Evolutionary conservation across 2,329 filamentous ascomycete genomes (phyloP).

Genomic region (Anthostomella pinea): DNA sequence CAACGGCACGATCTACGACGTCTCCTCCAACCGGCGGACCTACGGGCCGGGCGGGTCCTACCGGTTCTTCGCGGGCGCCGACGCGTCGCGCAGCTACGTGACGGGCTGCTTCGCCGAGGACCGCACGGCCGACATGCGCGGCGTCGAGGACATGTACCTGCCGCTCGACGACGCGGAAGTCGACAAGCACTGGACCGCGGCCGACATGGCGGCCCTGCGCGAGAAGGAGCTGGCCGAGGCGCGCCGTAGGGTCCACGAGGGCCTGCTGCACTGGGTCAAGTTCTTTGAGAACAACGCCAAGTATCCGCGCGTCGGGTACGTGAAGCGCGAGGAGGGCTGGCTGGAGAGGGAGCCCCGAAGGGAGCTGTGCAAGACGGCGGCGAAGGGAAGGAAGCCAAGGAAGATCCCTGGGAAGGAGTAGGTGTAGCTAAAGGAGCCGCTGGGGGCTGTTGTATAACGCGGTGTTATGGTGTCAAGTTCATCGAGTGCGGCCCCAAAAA

Average conservation of each 20-base stretch:
- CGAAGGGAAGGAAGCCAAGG: constrained; percentile 53
- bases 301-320: constrained; percentile 76
- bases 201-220: constrained; percentile 51
- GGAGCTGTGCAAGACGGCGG: constrained; percentile 68
- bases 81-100: constrained; percentile 85
- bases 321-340: constrained; percentile 61
- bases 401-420: constrained; percentile 52
- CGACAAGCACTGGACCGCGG: constrained; percentile 55
- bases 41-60: constrained; percentile 88
- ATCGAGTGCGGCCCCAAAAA: too few relatives aligned
- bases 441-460: neutral
- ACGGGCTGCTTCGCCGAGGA: constrained; percentile 92
- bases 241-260: constrained; percentile 59
- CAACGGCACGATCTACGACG: constrained; percentile 84
- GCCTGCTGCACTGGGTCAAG: constrained; percentile 75
- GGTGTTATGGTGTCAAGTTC: neutral
- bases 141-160: constrained; percentile 82
- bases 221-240: constrained; percentile 66
- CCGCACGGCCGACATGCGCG: constrained; percentile 77
- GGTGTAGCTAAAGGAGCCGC: constrained; percentile 1
- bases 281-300: constrained; percentile 80
- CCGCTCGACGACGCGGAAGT: constrained; percentile 60
- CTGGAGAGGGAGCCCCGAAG: constrained; percentile 60
- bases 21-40: constrained; percentile 63
- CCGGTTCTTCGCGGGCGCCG: constrained; percentile 78